Conservation (phyloP, 2,329 filamentous ascomycete species). For the Microdochium paspali region DNA sequence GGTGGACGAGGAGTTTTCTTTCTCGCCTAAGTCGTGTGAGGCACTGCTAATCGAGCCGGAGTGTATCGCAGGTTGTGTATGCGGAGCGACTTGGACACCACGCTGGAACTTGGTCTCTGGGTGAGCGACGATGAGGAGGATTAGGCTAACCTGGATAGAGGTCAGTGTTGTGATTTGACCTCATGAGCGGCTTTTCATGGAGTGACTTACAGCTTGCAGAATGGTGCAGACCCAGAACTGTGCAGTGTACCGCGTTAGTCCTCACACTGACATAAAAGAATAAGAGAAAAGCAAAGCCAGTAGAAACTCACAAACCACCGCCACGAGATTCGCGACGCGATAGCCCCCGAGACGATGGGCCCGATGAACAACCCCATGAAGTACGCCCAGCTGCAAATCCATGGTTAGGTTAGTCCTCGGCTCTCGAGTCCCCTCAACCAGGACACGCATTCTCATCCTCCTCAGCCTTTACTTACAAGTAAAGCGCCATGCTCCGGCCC, state of each 20-base stretch:
- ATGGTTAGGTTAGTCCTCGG: not conserved
- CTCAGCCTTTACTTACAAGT: slow-evolving; percentile 19
- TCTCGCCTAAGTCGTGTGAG: not conserved
- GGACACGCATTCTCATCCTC: too few species aligned
- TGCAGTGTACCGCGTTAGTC: not conserved
- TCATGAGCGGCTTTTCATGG: not conserved
- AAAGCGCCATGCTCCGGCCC: slow-evolving; percentile 16
- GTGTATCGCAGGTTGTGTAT: slow-evolving; percentile 6
- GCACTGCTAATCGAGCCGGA: not conserved
- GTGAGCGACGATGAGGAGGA: slow-evolving; percentile 14
- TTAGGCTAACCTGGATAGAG: slow-evolving; percentile 11
- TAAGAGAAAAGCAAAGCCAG: not conserved
- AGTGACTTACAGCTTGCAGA: slow-evolving; percentile 13
- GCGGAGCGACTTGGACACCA: slow-evolving; percentile 25
- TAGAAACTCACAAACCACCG: slow-evolving; percentile 21
- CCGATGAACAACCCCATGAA: slow-evolving; percentile 22
- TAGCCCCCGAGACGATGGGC: slow-evolving; percentile 21
- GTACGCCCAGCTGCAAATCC: slow-evolving; percentile 15
- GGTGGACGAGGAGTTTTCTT: not conserved
- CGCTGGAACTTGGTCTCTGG: slow-evolving; percentile 20
- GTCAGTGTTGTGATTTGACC: too few species aligned
- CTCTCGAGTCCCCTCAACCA: too few species aligned
- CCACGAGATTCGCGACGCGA: slow-evolving; percentile 18
- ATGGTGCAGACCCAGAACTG: slow-evolving; percentile 24
- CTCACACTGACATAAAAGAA: too few species aligned